Base-by-base conservation (phyloP, 768 basidiomycete genomes). In the Mycena latifolia region DNA sequence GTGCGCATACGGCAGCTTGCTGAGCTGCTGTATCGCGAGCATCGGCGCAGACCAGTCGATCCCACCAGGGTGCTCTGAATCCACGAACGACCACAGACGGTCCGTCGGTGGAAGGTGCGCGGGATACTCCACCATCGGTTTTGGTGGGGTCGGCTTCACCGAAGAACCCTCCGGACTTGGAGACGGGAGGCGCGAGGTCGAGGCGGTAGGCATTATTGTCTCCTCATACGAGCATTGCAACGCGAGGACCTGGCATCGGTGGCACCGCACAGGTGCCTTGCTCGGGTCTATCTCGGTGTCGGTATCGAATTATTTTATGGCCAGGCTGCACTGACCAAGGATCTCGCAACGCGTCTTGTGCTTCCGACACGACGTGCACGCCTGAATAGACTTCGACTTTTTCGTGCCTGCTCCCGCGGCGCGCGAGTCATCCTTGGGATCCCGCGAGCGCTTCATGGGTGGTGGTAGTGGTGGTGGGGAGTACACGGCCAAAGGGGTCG, bases 341-440 rank as follows among this genome's bases (percentile, higher is more conserved):
- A 82, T 74, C 71, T 82, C 81, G 67, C 81, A 82, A 17, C 81
- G 77, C 31, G 81, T 83, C 51, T 83, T 82, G 72, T 81, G 76
- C 54, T 80, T 82, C 48, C 79, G 74, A 58, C 82, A 82, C 0
- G 48, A 58, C 3, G 41, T 6, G 33, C 81, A 82, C 2, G 82
- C 82, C 63, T 79, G 78, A 0, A 75, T 71, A 2, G 80, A 76
- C 45, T 80, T 80, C 12, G 78, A 72, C 54, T 80, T 79, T 62
- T 80, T 80, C 2, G 63, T 20, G 11, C 48, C 52, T 24, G 76
- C 22, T 64, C 8, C 33, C 33, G 33, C 61, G 55, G 29, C 45
- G 14, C 7, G 60, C 2, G 60, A 37, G 17, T 57, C 55, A 29
- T 59, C 66, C 43, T 60, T 58, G 35, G 22, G 55, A 43, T 69